phyloP scores from a whole-genome alignment of 257 asterid species.

The Galeopsis tetrahit region DNA sequence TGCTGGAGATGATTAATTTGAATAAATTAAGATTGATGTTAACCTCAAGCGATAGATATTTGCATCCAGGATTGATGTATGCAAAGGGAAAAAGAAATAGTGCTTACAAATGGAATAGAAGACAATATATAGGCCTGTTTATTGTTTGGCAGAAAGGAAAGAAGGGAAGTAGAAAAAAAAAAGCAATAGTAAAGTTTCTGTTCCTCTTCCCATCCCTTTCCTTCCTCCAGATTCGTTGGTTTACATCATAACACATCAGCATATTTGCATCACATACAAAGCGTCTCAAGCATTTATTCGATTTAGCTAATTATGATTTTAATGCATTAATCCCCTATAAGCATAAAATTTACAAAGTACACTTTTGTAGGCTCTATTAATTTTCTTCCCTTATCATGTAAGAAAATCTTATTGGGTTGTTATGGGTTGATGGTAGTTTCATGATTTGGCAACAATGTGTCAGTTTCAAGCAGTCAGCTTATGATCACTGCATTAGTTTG shows the following conservation, averaged over 20 bases:
- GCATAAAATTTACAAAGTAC: neutral
- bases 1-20: constrained; percentile 20
- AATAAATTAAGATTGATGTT: neutral
- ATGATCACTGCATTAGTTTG: neutral
- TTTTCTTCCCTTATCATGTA: neutral
- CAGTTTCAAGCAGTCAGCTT: neutral
- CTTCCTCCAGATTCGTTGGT: constrained; percentile 3
- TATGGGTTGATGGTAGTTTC: neutral
- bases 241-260: neutral
- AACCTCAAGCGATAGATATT: neutral
- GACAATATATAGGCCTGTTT: neutral
- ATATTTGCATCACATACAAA: neutral
- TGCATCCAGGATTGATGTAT: neutral
- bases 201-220: neutral
- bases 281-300: constrained; percentile 10
- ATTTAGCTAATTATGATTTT: neutral
- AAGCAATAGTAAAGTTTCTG: constrained; percentile 5
- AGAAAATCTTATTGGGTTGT: constrained; percentile 2
- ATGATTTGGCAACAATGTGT: neutral
- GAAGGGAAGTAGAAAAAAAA: neutral
- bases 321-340: neutral
- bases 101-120: neutral
- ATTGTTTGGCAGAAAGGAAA: constrained; percentile 1
- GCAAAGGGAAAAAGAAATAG: neutral
- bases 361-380: neutral